A percentile compares a stretch with the other conserved stretches of the same genome.
Conservation (phyloP, 208 protist species). For the Entamoeba histolytica region DNA sequence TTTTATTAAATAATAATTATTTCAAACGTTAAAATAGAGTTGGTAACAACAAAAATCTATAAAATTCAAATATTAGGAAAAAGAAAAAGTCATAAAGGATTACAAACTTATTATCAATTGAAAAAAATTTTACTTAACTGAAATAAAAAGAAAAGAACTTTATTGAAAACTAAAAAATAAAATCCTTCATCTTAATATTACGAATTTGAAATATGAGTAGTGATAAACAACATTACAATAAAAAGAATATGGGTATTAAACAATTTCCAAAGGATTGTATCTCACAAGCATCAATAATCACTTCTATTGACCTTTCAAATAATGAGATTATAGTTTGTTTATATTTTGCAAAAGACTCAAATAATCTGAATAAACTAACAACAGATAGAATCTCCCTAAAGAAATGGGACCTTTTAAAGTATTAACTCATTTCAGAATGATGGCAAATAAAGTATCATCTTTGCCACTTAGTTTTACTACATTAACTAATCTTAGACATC, state of each 20-base stretch:
- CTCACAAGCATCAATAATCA: background rate
- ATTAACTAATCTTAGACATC: background rate
- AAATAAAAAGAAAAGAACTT: no score
- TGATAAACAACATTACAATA: background rate
- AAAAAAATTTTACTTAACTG: no score
- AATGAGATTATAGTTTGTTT: background rate
- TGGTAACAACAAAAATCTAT: no score
- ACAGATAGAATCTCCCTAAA: background rate
- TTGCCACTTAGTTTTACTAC: background rate
- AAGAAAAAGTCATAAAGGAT: no score
- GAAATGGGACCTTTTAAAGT: background rate
- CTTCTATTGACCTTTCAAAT: background rate
- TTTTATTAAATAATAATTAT: no score
- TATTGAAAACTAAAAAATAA: no score
- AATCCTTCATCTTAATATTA: no score
- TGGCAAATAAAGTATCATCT: background rate
- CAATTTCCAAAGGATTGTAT: background rate
- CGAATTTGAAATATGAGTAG: background rate
- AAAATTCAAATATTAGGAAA: no score
- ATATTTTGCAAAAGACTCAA: background rate
- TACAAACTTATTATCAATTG: no score
- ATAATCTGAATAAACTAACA: background rate
- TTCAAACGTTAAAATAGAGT: no score
- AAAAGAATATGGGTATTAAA: background rate
- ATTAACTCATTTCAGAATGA: background rate